phyloP scores from a whole-genome alignment of 2,329 filamentous ascomycete species.

The Botrytis deweyae region DNA sequence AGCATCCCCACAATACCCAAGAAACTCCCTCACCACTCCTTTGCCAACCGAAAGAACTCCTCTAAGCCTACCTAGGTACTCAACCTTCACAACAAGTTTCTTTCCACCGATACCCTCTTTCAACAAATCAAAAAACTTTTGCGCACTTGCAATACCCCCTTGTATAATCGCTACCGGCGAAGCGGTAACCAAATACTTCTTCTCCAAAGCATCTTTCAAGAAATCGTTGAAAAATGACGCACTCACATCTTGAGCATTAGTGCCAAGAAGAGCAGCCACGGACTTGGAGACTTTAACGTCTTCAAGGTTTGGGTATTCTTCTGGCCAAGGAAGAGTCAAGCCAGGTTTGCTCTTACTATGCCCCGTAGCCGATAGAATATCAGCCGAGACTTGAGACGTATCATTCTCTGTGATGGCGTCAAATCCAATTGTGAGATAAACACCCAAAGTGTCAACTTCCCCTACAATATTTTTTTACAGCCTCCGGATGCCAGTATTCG shows the following conservation, averaged over 20 bases:
- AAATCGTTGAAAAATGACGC: constrained; percentile 28
- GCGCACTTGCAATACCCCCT: constrained; percentile 23
- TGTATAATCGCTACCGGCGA: constrained; percentile 26
- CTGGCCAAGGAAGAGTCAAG: constrained; percentile 17
- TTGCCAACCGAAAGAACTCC: not conserved
- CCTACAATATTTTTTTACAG: constrained; percentile 22
- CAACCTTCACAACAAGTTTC: constrained; percentile 27
- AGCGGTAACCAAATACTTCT: constrained; percentile 23
- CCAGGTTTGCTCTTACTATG: constrained; percentile 22
- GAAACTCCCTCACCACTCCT: not conserved
- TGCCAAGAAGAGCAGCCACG: not conserved
- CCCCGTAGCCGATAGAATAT: constrained; percentile 18
- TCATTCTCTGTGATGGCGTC: constrained; percentile 23
- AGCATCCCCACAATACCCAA: no score
- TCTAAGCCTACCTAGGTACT: not conserved
- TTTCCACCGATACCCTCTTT: constrained; percentile 29
- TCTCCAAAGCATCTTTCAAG: constrained; percentile 21
- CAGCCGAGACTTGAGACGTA: constrained; percentile 8
- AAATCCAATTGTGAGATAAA: constrained; percentile 22
- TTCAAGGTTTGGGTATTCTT: constrained; percentile 7
- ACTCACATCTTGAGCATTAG: constrained; percentile 21
- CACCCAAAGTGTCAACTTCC: constrained; percentile 16
- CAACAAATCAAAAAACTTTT: constrained; percentile 24
- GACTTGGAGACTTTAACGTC: constrained; percentile 22
- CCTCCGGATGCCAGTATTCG: constrained; percentile 40